These are phyloP conservation scores for Lasiodiplodia citricola DNA, from an alignment of 2,329 filamentous ascomycete genomes.

Conservation along the genomic window DNA sequence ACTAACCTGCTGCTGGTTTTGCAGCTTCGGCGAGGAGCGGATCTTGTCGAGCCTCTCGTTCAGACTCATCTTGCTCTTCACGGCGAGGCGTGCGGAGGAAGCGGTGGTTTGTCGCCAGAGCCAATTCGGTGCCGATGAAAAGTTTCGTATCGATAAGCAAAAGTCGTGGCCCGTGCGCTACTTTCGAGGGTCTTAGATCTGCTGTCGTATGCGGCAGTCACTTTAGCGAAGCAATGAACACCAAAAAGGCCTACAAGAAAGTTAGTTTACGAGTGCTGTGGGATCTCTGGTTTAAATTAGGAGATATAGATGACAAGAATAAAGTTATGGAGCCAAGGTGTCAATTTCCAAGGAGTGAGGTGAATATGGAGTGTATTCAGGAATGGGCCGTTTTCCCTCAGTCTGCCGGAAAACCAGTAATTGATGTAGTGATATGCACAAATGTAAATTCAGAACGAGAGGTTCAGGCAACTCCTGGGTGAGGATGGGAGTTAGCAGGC, in stretches of 20 bases:
- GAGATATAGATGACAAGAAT: not conserved
- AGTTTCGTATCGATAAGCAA: slow-evolving; percentile 20
- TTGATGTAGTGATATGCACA: too few relatives aligned
- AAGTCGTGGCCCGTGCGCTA: not conserved
- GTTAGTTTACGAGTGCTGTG: too few relatives aligned
- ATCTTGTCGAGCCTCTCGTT: slow-evolving; percentile 97
- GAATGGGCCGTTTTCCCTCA: too few relatives aligned
- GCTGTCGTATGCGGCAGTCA: not conserved
- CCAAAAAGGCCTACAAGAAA: not conserved
- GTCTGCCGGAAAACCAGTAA: too few relatives aligned
- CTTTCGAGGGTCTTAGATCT: not conserved
- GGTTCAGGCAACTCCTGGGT: too few relatives aligned
- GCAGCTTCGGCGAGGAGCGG: slow-evolving; percentile 85
- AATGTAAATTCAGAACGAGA: too few relatives aligned
- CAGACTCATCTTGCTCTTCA: slow-evolving; percentile 59
- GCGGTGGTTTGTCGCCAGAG: not conserved
- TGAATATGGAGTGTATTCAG: too few relatives aligned
- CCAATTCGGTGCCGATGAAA: slow-evolving; percentile 1
- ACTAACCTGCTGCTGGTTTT: slow-evolving; percentile 89
- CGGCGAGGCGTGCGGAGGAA: slow-evolving; percentile 19
- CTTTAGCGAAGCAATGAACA: not conserved
- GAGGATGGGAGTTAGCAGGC: too few relatives aligned
- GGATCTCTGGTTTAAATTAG: not conserved
- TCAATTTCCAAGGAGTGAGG: too few relatives aligned
- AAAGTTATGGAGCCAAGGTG: not conserved